Base-by-base conservation (phyloP, 202 grass and related monocot species). In the Digitaria exilis region DNA sequence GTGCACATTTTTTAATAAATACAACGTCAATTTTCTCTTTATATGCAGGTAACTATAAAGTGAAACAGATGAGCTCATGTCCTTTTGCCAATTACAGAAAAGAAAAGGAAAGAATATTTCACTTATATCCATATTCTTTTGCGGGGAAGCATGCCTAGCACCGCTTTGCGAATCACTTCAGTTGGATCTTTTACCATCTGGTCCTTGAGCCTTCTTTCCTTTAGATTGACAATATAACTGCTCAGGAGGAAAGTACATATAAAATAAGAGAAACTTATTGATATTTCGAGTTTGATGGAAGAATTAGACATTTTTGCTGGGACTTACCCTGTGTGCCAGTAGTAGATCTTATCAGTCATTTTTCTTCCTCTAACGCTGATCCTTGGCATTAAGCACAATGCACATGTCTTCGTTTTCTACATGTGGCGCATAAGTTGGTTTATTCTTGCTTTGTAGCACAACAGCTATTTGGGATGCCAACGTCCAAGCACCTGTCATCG, bases 351-450 rank as follows among this genome's bases (percentile, higher is more conserved):
- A 66, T 96, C 65, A 5, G 91, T 96, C 96, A 98, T 80, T 84
- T 98, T 98, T 70, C 93, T 92, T 82, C 96, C 96, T 22, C 91
- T 96, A 67, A 96, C 89, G 56, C 85, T 71, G 10, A 95, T 82
- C 93, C 77, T 98, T 96, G 46, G 93, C 96, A 85, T 98, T 98
- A 56, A 98, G 78, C 54, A 98, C 89, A 54, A 98, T 52, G 31
- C 96, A 98, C 96, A 98, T 94, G 76, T 98, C 96, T 65, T 93
- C 93, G 73, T 96, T 85, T 87, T 98, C 96, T 52, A 85, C 79
- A 88, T 98, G 65, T 25, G 96, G 96, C 17, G 93, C 61, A 34
- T 95, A 98, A 3, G 92, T 98, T 21, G 96, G 96, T 78, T 98
- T 98, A 70, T 98, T 93, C 90, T 98, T 98, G 44, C 96, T 89